Evolutionary conservation across 164 flowering plant species (phyloP), one percentile per base, ranked within the genome.

Genomic region (Dillenia turbinata): DNA sequence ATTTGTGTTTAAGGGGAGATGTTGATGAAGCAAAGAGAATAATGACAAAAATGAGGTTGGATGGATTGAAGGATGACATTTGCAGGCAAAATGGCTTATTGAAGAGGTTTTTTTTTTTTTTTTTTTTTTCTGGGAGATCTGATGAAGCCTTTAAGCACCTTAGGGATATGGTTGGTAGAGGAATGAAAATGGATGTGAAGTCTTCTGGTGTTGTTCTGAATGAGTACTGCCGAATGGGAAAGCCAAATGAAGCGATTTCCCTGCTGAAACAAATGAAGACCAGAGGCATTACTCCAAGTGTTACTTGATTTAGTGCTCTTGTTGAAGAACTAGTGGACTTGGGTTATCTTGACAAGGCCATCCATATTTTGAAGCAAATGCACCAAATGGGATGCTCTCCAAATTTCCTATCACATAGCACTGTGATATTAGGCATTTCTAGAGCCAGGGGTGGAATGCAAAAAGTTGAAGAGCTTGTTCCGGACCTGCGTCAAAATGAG

Each of bases 91-190:
- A 75, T 4, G 71, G 77, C 61, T 66, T 81, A 47, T 62, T 84
- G 49, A 79, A 78, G 69, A 85, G 84, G 12, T 64, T 76, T 26
- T 76, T 79, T n/a, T n/a, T n/a, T n/a, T n/a, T n/a, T n/a, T n/a
- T n/a, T n/a, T n/a, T n/a, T 57, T 62, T 75, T 52, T 76, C 33
- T 0, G 80, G 83, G 63, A 81, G 65, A 67, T 66, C 62, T 0
- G 71, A 76, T 12, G 83, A 79, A 14, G 88, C 82, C 19, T 54
- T 69, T 10, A 65, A 64, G 12, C 77, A 81, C 66, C 63, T 83
- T 10, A 74, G 68, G 65, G 71, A 75, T 48, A 77, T 83, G 78
- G 16, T 57, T 12, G 54, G 43, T 22, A 57, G 56, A 19, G 78
- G 77, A 7, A 15, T 81, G 73, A 65, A 69, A n/a, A 77, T 69